These are phyloP conservation scores for Volvox africanus DNA, from an alignment of 139 green algal genomes.

Conservation along the genomic window DNA sequence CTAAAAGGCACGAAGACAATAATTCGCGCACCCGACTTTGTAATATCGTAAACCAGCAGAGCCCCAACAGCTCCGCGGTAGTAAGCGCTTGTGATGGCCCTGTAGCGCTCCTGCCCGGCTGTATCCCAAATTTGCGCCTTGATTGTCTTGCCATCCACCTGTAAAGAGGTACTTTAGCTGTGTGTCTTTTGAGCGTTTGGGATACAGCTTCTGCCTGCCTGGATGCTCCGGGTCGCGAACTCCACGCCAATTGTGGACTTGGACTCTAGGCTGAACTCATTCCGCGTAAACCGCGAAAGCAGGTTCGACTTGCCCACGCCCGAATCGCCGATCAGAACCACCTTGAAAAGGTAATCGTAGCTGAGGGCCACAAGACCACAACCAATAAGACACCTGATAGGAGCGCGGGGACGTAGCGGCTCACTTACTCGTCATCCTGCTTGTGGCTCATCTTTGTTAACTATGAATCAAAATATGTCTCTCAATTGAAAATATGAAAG, in stretches of 20 bases:
- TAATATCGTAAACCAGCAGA: conserved; percentile 99
- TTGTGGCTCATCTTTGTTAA: conserved; percentile 77
- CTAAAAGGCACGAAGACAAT: background rate
- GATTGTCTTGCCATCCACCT: conserved; percentile 99
- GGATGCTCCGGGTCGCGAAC: conserved; percentile 98
- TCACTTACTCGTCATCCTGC: conserved; percentile 83
- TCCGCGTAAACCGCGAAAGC: conserved; percentile 97
- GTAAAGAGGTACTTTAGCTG: conserved; percentile 3
- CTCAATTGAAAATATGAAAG: background rate
- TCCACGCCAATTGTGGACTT: conserved; percentile 99
- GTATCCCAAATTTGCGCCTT: conserved; percentile 99
- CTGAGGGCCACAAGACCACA: conserved; percentile 62
- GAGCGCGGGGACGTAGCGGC: background rate
- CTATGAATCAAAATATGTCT: background rate
- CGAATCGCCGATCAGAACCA: conserved; percentile 98
- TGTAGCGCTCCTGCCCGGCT: conserved; percentile 97
- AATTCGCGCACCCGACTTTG: conserved; percentile 84
- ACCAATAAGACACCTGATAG: background rate
- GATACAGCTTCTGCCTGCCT: conserved; percentile 71
- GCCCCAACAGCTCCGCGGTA: conserved; percentile 98
- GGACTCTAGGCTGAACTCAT: conserved; percentile 99
- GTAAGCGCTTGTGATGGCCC: conserved; percentile 99
- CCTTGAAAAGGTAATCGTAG: conserved; percentile 99
- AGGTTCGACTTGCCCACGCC: conserved; percentile 99
- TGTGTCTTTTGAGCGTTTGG: background rate